These are phyloP conservation scores for Apiospora kogelbergensis DNA, from an alignment of 2,329 filamentous ascomycete genomes.

Conservation along the genomic window DNA sequence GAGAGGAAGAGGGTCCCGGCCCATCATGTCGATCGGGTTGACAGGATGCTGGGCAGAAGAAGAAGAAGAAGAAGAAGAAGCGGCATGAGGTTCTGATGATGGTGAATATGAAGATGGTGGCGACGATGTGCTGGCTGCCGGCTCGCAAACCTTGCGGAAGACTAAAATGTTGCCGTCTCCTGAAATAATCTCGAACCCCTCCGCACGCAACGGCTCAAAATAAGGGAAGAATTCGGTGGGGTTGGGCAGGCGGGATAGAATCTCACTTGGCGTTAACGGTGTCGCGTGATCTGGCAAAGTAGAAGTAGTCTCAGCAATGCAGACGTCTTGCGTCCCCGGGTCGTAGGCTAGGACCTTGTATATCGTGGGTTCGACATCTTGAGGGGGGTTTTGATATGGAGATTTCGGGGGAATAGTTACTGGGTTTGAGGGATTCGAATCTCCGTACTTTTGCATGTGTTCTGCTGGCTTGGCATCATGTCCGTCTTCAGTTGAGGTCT, in stretches of 20 bases:
- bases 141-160: slow-evolving; percentile 58
- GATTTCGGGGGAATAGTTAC: slow-evolving; percentile 10
- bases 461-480: not conserved
- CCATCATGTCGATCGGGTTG: slow-evolving; percentile 62
- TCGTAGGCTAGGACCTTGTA: slow-evolving; percentile 72
- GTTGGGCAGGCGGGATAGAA: slow-evolving; percentile 59
- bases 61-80: not conserved
- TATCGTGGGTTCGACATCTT: slow-evolving; percentile 27
- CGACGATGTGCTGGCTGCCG: slow-evolving; percentile 19
- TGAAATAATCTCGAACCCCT: slow-evolving; percentile 68
- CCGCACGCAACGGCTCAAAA: slow-evolving; percentile 55
- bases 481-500: slow-evolving; percentile 35
- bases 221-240: slow-evolving; percentile 66
- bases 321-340: slow-evolving; percentile 55
- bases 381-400: not conserved
- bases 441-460: slow-evolving; percentile 34
- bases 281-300: slow-evolving; percentile 46
- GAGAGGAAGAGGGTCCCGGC: slow-evolving; percentile 35
- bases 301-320: slow-evolving; percentile 60
- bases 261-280: slow-evolving; percentile 58
- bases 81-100: not conserved
- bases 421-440: not conserved
- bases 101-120: slow-evolving; percentile 12
- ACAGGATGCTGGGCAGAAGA: slow-evolving; percentile 25
- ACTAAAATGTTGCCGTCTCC: slow-evolving; percentile 64